These are phyloP conservation scores for Dothideomycetes sp. DNA, from an alignment of 2,329 filamentous ascomycete species.

Conservation along the genomic window DNA sequence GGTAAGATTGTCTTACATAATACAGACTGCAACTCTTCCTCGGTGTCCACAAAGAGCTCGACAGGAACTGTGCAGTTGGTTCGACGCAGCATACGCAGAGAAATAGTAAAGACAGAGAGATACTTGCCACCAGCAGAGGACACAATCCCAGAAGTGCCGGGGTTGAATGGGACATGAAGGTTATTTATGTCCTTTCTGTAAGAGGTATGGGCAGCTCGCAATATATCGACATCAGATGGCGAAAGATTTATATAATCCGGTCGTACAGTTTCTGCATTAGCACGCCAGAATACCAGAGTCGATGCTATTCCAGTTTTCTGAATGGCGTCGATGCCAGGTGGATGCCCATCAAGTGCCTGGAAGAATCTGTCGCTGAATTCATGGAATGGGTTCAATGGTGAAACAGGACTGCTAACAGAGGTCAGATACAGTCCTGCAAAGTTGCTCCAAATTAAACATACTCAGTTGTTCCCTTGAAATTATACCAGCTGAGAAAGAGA, in stretches of 20 bases:
- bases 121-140: conserved; percentile 10
- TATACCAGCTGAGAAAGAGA: too few species aligned
- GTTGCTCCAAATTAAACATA: too few species aligned
- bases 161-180: not conserved
- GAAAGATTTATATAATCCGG: conserved; percentile 8
- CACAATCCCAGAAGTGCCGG: conserved; percentile 5
- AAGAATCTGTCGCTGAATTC: too few species aligned
- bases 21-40: conserved; percentile 33
- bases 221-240: not conserved
- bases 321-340: not conserved
- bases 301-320: conserved; percentile 1
- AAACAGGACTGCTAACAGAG: too few species aligned
- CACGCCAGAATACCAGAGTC: conserved; percentile 7
- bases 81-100: conserved; percentile 31
- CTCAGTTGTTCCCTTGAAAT: too few species aligned
- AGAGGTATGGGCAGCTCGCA: conserved; percentile 3
- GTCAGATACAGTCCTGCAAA: too few species aligned
- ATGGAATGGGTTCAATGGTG: too few species aligned
- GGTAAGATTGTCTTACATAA: conserved; percentile 37
- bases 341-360: too few species aligned
- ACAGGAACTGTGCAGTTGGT: conserved; percentile 36
- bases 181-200: not conserved
- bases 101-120: conserved; percentile 11
- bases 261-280: conserved; percentile 1
- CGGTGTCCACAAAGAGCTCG: conserved; percentile 36